Base-by-base conservation (phyloP, 1,139 yeast species). In the Saccharomyces pastorianus region DNA sequence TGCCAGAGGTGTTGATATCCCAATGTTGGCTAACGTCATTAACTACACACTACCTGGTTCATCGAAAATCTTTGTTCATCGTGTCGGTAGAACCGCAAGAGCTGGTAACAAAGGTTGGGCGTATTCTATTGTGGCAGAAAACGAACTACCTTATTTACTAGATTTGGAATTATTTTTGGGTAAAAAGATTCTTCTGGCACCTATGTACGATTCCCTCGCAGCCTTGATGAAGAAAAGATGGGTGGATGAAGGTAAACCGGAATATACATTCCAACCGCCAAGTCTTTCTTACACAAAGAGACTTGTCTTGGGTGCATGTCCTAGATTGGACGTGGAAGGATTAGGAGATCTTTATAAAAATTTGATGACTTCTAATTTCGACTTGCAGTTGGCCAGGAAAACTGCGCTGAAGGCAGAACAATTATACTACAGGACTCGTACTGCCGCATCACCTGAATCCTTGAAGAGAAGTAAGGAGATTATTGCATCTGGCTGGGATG, bases 41-140 rank as follows among this genome's bases (percentile, higher is more conserved):
- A 95, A 93, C 70, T 91, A 82, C 70, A 83, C 96, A 0, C 76
- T 93, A 56, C 99, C 99, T 4, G 85, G 91, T 0, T 85, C 95
- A 2, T 90, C 97, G 4, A 93, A 95, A 70, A 87, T 91, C 55
- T 95, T 93, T 71, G 82, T 93, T 55, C 99, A 93, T 73, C 83
- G 99, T 73, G 99, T 95, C 52, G 99, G 99, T 71, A 84, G 99
- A 79, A 93, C 99, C 49, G 99, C 99, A 13, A 86, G 99, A 79
- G 99, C 99, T 11, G 99, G 99, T 69, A 85, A 90, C 67, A 83
- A 82, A 62, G 99, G 99, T 67, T 91, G 98, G 96, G 99, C 99
- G 0, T 95, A 88, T 68, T 85, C 97, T 1, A 81, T 95, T 55
- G 85, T 91, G 3, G 80, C 84, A 57, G 96, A 90, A 61, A 79